Conservation (phyloP, 768 basidiomycete genomes). For the Sutorius australiensis region DNA sequence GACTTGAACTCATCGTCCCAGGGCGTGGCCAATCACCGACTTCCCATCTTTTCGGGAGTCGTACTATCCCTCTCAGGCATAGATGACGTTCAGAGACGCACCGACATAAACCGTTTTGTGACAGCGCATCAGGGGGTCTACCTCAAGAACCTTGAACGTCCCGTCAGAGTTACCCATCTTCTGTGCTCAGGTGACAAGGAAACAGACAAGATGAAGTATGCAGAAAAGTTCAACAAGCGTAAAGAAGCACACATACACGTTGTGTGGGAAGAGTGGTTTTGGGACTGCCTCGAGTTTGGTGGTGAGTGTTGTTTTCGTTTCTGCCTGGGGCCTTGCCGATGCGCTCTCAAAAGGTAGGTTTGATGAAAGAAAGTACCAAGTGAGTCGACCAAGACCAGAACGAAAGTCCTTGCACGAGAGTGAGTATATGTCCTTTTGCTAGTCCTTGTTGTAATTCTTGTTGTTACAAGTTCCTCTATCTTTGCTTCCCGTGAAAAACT, state of each 20-base stretch:
- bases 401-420: constrained; percentile 36
- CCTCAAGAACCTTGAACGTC: constrained; percentile 71
- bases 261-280: constrained; percentile 97
- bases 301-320: constrained; percentile 37
- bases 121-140: constrained; percentile 62
- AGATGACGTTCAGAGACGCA: constrained; percentile 54
- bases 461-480: constrained; percentile 10
- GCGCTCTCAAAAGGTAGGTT: constrained; percentile 47
- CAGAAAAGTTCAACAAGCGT: constrained; percentile 64
- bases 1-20: constrained; percentile 27
- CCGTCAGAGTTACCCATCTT: constrained; percentile 80
- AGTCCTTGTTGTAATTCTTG: not conserved
- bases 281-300: constrained; percentile 81
- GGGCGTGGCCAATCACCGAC: constrained; percentile 57
- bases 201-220: constrained; percentile 75
- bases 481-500: constrained; percentile 13
- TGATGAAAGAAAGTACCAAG: constrained; percentile 58
- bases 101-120: constrained; percentile 60
- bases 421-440: constrained; percentile 5
- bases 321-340: not conserved
- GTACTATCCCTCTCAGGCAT: constrained; percentile 75
- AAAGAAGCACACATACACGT: constrained; percentile 73
- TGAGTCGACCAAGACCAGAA: constrained; percentile 57
- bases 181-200: constrained; percentile 67
- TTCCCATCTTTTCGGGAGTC: constrained; percentile 71